These are phyloP conservation scores for Plectosphaerella plurivora DNA, from an alignment of 2,329 filamentous ascomycete species.

Conservation along the genomic window DNA sequence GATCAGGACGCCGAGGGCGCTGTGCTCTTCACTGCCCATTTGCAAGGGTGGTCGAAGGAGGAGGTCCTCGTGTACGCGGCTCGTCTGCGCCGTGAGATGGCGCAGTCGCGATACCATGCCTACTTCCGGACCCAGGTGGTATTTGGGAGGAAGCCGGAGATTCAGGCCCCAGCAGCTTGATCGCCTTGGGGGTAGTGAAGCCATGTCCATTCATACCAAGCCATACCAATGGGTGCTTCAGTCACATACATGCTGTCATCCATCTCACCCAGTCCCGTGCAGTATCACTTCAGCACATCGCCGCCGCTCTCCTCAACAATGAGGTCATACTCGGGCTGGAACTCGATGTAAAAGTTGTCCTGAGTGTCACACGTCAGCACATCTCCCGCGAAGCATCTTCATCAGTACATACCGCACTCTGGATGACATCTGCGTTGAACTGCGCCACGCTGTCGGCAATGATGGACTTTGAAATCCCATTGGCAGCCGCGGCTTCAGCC, in stretches of 20 bases:
- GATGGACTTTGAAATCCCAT: slow-evolving; percentile 23
- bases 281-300: not conserved
- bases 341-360: not conserved
- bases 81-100: slow-evolving; percentile 9
- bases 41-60: slow-evolving; percentile 10
- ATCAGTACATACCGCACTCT: not conserved
- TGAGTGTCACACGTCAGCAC: not conserved
- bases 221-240: no score
- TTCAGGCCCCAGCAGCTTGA: no score
- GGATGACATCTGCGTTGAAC: slow-evolving; percentile 6
- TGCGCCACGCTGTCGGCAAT: slow-evolving; percentile 34
- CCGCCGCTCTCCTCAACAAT: not conserved
- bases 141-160: slow-evolving; percentile 17
- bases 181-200: no score
- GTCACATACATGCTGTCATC: no score
- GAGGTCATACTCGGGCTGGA: not conserved
- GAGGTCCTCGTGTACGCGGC: slow-evolving; percentile 11
- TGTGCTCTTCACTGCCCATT: slow-evolving; percentile 13
- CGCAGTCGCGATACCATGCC: slow-evolving; percentile 17
- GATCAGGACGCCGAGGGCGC: slow-evolving; percentile 15
- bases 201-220: no score
- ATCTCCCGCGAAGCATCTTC: not conserved
- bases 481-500: slow-evolving; percentile 54
- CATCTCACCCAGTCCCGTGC: no score
- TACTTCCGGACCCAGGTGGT: slow-evolving; percentile 21